Percentiles rank a stretch among this genome's conserved stretches.
Conservation (phyloP, 106 monocot species). For the Allium cepa region DNA sequence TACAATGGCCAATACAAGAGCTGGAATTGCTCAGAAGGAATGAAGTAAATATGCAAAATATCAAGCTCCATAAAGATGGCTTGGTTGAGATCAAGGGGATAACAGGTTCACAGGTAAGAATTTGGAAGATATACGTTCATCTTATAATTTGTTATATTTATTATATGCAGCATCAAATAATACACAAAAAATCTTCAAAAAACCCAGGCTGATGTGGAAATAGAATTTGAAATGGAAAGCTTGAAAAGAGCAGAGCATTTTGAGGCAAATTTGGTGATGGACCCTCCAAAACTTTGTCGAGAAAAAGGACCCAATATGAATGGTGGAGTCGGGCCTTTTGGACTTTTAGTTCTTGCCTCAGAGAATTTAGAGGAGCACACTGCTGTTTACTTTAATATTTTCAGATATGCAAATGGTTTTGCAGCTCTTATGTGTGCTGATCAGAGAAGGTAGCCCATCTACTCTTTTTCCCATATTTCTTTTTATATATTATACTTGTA, state of each 20-base stretch:
- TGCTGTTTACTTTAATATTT: slow-evolving; percentile 49
- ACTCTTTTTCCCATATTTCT: too few species aligned
- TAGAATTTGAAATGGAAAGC: slow-evolving; percentile 41
- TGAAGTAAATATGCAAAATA: neutral
- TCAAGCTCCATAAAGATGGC: neutral
- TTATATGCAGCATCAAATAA: too few species aligned
- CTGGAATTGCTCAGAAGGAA: slow-evolving; percentile 54
- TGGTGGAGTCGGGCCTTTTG: slow-evolving; percentile 43
- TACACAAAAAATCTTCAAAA: too few species aligned
- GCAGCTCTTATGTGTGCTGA: slow-evolving; percentile 43
- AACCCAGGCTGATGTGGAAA: slow-evolving; percentile 58
- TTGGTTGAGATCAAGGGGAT: slow-evolving; percentile 28
- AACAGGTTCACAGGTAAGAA: slow-evolving; percentile 30
- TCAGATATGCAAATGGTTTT: slow-evolving; percentile 13
- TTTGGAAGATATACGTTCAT: neutral
- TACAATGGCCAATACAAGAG: slow-evolving; percentile 81
- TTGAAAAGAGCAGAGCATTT: slow-evolving; percentile 43
- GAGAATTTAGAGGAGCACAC: slow-evolving; percentile 32
- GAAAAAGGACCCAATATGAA: slow-evolving; percentile 13
- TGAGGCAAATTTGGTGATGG: slow-evolving; percentile 19
- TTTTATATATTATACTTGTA: too few species aligned
- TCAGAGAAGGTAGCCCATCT: slow-evolving; percentile 21
- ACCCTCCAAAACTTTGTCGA: slow-evolving; percentile 21
- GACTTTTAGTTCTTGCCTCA: slow-evolving; percentile 43
- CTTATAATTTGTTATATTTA: neutral